These are phyloP conservation scores for Candida sp. DNA, from an alignment of 1,139 yeast species.

Conservation along the genomic window DNA sequence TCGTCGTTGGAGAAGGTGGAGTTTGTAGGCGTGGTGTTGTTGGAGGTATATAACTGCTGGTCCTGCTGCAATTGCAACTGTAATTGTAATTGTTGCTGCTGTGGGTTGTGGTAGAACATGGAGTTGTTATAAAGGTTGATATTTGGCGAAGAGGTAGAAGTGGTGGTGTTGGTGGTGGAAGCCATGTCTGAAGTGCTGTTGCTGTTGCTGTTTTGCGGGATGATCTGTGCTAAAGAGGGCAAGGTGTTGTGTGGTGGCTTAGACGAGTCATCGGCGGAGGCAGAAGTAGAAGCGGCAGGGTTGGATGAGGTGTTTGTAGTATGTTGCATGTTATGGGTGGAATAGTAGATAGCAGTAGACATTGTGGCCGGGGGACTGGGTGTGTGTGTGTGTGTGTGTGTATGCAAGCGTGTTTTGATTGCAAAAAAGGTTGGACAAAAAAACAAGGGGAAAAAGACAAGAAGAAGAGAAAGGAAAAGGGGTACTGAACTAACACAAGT, in stretches of 20 bases:
- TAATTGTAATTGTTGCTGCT: constrained; percentile 15
- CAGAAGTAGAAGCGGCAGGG: neutral
- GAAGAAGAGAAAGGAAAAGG: neutral
- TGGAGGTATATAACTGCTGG: constrained; percentile 32
- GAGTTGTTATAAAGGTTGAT: neutral
- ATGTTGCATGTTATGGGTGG: constrained; percentile 27
- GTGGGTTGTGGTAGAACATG: constrained; percentile 9
- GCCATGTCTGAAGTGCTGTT: neutral
- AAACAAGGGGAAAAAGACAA: neutral
- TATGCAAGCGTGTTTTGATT: neutral
- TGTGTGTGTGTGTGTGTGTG: neutral
- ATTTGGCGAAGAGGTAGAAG: constrained; percentile 1
- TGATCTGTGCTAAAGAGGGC: constrained; percentile 37
- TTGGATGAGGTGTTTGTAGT: constrained; percentile 17
- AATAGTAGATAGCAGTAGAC: constrained; percentile 37
- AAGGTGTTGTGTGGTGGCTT: constrained; percentile 22
- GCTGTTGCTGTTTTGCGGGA: constrained; percentile 22
- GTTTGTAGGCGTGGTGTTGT: constrained; percentile 40
- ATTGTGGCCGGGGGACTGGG: constrained; percentile 13
- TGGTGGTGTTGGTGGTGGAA: constrained; percentile 10
- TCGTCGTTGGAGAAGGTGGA: constrained; percentile 14
- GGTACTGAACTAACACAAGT: neutral
- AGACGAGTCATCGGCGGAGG: neutral
- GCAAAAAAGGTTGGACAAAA: neutral
- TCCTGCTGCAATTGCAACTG: constrained; percentile 14